Percentiles rank a stretch among this genome's conserved stretches.
Evolutionary conservation across 148 eudicot genomes (phyloP).

Genomic region (Drosera capensis): DNA sequence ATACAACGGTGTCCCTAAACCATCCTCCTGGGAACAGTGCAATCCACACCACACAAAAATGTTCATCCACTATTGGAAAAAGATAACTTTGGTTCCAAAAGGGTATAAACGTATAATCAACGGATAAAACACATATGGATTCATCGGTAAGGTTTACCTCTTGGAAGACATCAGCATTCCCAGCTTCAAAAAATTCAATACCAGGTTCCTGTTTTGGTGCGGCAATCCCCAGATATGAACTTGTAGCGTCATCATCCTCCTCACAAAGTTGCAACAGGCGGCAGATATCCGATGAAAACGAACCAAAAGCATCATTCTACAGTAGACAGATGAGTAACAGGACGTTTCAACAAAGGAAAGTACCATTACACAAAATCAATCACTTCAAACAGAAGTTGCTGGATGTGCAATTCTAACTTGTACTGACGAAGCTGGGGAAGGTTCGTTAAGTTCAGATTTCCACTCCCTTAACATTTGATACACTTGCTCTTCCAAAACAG

Average conservation of each 20-base stretch:
- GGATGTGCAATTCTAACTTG: constrained; percentile 23
- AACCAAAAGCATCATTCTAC: constrained; percentile 74
- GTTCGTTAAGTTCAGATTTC: constrained; percentile 83
- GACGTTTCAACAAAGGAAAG: not conserved
- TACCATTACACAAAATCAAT: constrained; percentile 4
- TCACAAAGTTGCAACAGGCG: constrained; percentile 68
- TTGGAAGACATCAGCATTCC: constrained; percentile 19
- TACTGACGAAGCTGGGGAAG: constrained; percentile 82
- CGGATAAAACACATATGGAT: too few relatives aligned
- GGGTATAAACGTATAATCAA: too few relatives aligned
- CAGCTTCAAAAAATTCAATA: constrained; percentile 30
- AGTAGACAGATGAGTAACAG: constrained; percentile 9
- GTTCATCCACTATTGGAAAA: too few relatives aligned
- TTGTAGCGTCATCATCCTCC: constrained; percentile 97
- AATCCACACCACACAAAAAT: too few relatives aligned
- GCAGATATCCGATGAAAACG: constrained; percentile 68
- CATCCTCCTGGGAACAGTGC: too few relatives aligned
- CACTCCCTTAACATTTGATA: constrained; percentile 91
- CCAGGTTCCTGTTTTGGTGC: constrained; percentile 79
- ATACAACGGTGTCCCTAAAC: too few relatives aligned
- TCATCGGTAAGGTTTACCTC: too few relatives aligned
- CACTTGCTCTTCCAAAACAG: constrained; percentile 77
- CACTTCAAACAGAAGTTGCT: constrained; percentile 1
- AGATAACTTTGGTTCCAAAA: too few relatives aligned
- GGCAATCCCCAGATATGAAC: constrained; percentile 36